Evolutionary conservation across 2,329 filamentous ascomycete species (phyloP), one percentile per base, ranked within the genome.

Genomic region (Talaromyces verruculosus): DNA sequence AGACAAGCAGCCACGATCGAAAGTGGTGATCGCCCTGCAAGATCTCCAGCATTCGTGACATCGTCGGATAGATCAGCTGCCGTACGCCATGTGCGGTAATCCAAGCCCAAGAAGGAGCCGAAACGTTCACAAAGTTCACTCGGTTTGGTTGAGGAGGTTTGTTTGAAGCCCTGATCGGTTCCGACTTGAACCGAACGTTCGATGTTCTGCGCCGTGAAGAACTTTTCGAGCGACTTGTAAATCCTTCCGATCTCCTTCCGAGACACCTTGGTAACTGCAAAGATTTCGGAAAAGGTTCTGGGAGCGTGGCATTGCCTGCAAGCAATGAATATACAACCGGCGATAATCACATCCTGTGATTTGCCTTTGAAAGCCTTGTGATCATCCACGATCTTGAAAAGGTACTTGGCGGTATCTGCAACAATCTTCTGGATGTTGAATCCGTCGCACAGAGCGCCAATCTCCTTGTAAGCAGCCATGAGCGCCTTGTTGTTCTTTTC

Each of bases 161-260:
- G 65, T 51, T 63, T 58, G 39, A 63, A 63, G 61, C 87, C 87
- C 70, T 89, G 87, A 81, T 93, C 93, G 68, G 78, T 77, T 66
- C 87, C 84, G 37, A 82, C 78, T 17, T 78, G 77, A 47, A 81
- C 79, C 68, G 81, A 83, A 69, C 84, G 84, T 72, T 87, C 85
- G 64, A 86, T 81, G 69, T 89, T 88, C 74, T 92, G 86, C 72
- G 89, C 89, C 73, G 89, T 88, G 74, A 98, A 86, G 80, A 96
- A 97, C 71, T 89, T 88, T 80, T 98, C 93, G 53, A 99, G 84
- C 66, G 88, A 84, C 83, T 99, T 99, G 86, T 97, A 99, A 28
- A 94, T 94, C 66, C 93, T 85, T 25, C 95, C 95, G 69, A 99
- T 97, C 76, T 99, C 96, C 82, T 98, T 98, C 83, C 98, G 97